Evolutionary conservation across 148 eudicot species (phyloP).

Genomic region (Euryodendron excelsum): DNA sequence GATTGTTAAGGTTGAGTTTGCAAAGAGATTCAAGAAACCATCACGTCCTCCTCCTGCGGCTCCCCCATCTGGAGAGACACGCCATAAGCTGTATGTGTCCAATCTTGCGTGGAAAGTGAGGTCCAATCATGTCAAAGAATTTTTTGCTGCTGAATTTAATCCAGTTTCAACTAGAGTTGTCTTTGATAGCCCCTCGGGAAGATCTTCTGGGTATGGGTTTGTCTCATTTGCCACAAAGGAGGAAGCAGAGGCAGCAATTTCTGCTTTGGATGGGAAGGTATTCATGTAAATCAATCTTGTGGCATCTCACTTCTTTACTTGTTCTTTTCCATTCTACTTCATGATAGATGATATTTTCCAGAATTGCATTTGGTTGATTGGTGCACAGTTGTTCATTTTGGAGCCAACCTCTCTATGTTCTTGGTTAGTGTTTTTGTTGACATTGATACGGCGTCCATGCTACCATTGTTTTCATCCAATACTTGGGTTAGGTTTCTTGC

Average conservation of each 20-base stretch:
- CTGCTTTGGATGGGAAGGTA: constrained; percentile 79
- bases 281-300: background rate
- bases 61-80: constrained; percentile 50
- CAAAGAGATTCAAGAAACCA: constrained; percentile 69
- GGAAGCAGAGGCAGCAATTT: constrained; percentile 78
- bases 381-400: background rate
- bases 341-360: background rate
- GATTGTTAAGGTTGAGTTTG: constrained; percentile 62
- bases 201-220: constrained; percentile 92
- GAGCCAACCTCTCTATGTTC: background rate
- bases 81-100: constrained; percentile 69
- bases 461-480: no score
- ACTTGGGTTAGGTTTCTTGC: no score
- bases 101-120: constrained; percentile 95
- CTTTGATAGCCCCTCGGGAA: constrained; percentile 61
- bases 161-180: constrained; percentile 76
- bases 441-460: no score
- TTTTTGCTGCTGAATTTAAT: constrained; percentile 52
- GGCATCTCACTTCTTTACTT: background rate
- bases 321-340: background rate
- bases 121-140: constrained; percentile 65
- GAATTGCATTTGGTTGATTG: background rate
- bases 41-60: constrained; percentile 37
- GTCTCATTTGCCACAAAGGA: constrained; percentile 77
- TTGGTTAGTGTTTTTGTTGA: background rate